phyloP scores from a whole-genome alignment of 805 yeast species.

The Peterozyma xylosa region DNA sequence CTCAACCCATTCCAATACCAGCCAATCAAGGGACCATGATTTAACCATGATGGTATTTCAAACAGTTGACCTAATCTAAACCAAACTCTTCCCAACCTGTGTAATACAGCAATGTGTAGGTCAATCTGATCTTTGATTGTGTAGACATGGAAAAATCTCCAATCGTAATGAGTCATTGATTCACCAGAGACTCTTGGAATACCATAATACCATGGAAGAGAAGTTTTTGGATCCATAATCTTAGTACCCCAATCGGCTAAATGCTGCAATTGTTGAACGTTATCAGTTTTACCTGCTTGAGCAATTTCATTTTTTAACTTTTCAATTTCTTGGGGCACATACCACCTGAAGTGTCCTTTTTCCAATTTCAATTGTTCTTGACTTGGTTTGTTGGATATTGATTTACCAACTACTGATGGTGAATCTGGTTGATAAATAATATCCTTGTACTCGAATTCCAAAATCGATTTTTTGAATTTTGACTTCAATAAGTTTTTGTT shows the following conservation, averaged over 20 bases:
- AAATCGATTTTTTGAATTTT: neutral
- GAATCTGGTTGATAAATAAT: conserved; percentile 4
- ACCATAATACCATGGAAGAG: conserved; percentile 7
- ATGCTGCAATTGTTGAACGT: conserved; percentile 4
- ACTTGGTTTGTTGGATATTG: neutral
- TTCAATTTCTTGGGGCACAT: neutral
- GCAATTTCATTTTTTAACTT: conserved; percentile 1
- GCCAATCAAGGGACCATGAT: conserved; percentile 53
- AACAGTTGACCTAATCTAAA: conserved; percentile 33
- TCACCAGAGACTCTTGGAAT: conserved; percentile 6
- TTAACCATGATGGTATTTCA: conserved; percentile 45
- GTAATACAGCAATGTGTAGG: conserved; percentile 26
- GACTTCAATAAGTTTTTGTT: neutral
- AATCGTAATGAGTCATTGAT: conserved; percentile 32
- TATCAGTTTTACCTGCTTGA: conserved; percentile 5
- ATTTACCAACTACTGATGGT: conserved; percentile 5
- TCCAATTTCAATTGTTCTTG: neutral
- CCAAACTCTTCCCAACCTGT: conserved; percentile 39
- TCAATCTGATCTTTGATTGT: conserved; percentile 19
- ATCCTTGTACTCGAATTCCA: neutral
- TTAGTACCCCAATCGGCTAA: conserved; percentile 1
- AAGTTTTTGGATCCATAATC: neutral
- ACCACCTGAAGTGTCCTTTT: neutral
- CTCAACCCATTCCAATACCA: conserved; percentile 53
- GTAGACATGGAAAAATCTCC: conserved; percentile 40